Percentiles rank a stretch among this genome's conserved stretches.
Conservation (phyloP, 495 filamentous ascomycete species). For the Xylaria cubensis region DNA sequence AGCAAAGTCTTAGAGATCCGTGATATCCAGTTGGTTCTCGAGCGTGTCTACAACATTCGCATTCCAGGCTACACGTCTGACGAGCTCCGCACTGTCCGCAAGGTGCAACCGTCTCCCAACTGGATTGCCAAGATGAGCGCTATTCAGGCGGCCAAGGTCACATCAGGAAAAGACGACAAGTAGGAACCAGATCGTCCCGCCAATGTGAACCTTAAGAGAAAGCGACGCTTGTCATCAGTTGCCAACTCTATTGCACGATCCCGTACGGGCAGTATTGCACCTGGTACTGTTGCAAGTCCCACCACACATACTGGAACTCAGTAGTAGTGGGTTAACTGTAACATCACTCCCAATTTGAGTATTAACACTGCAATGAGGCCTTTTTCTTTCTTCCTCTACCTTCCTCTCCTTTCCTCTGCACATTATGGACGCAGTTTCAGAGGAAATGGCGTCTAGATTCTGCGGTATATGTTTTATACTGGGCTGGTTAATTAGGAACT, state of each 20-base stretch:
- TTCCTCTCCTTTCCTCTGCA: neutral
- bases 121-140: slow-evolving; percentile 98
- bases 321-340: neutral
- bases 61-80: slow-evolving; percentile 94
- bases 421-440: neutral
- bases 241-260: neutral
- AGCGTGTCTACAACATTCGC: slow-evolving; percentile 97
- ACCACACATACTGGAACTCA: neutral
- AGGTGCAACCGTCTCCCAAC: slow-evolving; percentile 80
- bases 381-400: neutral
- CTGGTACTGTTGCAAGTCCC: neutral
- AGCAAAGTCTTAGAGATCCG: slow-evolving; percentile 88
- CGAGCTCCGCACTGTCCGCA: slow-evolving; percentile 90
- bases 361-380: neutral
- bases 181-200: slow-evolving; percentile 31
- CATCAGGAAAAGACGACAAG: slow-evolving; percentile 61
- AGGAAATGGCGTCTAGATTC: slow-evolving; percentile 8
- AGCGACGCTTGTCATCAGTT: slow-evolving; percentile 8
- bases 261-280: neutral
- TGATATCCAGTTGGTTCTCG: slow-evolving; percentile 92
- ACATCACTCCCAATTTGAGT: neutral
- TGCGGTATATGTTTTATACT: neutral
- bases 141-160: slow-evolving; percentile 87
- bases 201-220: slow-evolving; percentile 2
- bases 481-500: slow-evolving; percentile 10